Evolutionary conservation across 345 rosid genomes (phyloP), one percentile per base, ranked within the genome.

Genomic region (Aethionema arabicum): DNA sequence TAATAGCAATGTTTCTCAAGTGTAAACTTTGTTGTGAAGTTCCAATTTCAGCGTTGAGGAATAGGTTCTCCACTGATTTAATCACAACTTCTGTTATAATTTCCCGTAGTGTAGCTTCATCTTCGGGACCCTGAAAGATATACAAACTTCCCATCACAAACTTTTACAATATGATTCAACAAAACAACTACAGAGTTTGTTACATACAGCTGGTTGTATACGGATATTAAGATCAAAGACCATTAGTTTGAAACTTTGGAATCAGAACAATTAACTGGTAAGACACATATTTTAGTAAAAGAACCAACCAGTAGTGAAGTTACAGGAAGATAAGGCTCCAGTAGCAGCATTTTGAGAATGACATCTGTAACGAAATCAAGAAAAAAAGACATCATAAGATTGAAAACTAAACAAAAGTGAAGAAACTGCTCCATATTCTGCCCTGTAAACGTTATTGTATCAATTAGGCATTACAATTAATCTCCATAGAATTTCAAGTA

Each of bases 261-360:
- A 42, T 54, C 63, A 52, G 2, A 52, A 61, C 21, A 47, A 30
- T 47, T 38, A 5, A 30, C 3, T 21, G 16, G 27, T 21, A 11
- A 12, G 52, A 63, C 33, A 56, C 69, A 55, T 11, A 35, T 53
- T 30, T 14, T 42, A 48, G 74, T 44, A 32, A 51, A 10, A 65
- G 51, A 59, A 82, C 90, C 53, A 30, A 90, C 95, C 82, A 85
- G 65, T 14, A 79, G 59, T 37, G 83, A 55, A 36, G 60, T 58
- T 59, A 83, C 64, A 44, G 81, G 87, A 64, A 79, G 74, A 66
- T 66, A 65, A 27, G 90, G 85, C 72, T 83, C 83, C 75, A 85
- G 61, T 56, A 85, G 70, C 54, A 71, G 44, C 80, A 87, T 79
- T 76, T 71, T 71, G 50, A 90, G 80, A 61, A 86, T 76, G 54